Percentiles rank a stretch among this genome's conserved stretches.
phyloP scores from a whole-genome alignment of 257 asterid species.

The Buddleja alternifolia region DNA sequence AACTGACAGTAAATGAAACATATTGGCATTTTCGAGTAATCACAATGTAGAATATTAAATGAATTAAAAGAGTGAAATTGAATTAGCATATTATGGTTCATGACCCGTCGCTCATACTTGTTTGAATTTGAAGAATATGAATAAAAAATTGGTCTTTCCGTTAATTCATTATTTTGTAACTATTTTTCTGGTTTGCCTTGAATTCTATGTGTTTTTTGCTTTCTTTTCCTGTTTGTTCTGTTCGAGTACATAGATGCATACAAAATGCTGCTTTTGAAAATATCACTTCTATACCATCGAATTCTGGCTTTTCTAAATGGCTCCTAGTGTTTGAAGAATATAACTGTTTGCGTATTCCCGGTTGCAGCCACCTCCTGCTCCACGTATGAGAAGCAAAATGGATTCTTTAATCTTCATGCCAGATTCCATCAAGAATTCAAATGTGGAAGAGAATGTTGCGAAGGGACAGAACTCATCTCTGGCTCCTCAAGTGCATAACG shows the following conservation, averaged over 20 bases:
- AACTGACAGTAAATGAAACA: neutral
- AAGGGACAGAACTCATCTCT: slow-evolving; percentile 34
- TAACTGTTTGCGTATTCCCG: neutral
- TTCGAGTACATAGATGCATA: neutral
- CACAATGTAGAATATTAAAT: no score
- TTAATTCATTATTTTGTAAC: neutral
- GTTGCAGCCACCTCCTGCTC: slow-evolving; percentile 89
- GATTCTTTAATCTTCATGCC: slow-evolving; percentile 84
- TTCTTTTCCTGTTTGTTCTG: slow-evolving; percentile 12
- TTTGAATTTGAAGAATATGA: neutral
- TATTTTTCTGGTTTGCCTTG: neutral
- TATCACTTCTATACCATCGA: neutral
- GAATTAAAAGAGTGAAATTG: no score
- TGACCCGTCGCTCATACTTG: neutral
- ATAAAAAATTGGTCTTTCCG: neutral
- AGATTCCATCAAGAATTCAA: slow-evolving; percentile 49
- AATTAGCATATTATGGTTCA: neutral
- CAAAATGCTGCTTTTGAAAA: neutral
- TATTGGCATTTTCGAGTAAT: neutral
- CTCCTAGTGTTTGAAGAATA: slow-evolving; percentile 9
- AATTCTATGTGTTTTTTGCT: neutral
- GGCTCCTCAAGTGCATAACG: slow-evolving; percentile 33
- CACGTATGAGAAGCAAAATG: slow-evolving; percentile 85
- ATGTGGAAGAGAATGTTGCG: slow-evolving; percentile 39
- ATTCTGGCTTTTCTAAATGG: slow-evolving; percentile 7